These are phyloP conservation scores for Aspergillus sp. DNA, from an alignment of 2,329 filamentous ascomycete species.

Conservation along the genomic window DNA sequence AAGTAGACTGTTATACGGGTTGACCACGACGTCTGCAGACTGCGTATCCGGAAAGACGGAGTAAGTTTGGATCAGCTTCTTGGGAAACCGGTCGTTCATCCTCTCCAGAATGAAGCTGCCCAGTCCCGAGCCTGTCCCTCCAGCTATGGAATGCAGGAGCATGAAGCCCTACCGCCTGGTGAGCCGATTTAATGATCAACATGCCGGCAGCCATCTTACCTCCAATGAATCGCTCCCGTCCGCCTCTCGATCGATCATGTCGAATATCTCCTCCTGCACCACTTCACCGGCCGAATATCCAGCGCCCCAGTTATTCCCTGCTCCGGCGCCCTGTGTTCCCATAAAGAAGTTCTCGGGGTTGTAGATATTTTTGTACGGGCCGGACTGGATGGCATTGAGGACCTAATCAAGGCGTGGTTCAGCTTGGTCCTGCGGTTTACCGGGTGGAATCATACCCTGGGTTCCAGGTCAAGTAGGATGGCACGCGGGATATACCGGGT, in stretches of 20 bases:
- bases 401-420: slow-evolving; percentile 42
- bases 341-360: slow-evolving; percentile 99
- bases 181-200: neutral
- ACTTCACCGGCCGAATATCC: slow-evolving; percentile 87
- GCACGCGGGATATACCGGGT: slow-evolving; percentile 95
- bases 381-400: slow-evolving; percentile 83
- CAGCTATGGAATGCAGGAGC: slow-evolving; percentile 96
- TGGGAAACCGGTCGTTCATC: slow-evolving; percentile 94
- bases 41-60: slow-evolving; percentile 95
- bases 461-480: slow-evolving; percentile 90
- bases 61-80: slow-evolving; percentile 98
- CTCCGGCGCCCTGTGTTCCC: slow-evolving; percentile 84
- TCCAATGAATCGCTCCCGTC: slow-evolving; percentile 96
- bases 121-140: slow-evolving; percentile 90
- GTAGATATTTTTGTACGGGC: slow-evolving; percentile 96
- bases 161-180: slow-evolving; percentile 65
- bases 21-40: slow-evolving; percentile 85
- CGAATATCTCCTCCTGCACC: slow-evolving; percentile 94
- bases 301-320: slow-evolving; percentile 97
- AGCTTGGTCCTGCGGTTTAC: slow-evolving; percentile 2
- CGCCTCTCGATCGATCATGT: slow-evolving; percentile 98
- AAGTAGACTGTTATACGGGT: slow-evolving; percentile 94
- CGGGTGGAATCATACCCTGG: slow-evolving; percentile 51
- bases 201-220: slow-evolving; percentile 34
- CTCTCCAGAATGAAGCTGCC: slow-evolving; percentile 91